Conservation (phyloP, 1,139 yeast species). For the Lodderomyces margitis region DNA sequence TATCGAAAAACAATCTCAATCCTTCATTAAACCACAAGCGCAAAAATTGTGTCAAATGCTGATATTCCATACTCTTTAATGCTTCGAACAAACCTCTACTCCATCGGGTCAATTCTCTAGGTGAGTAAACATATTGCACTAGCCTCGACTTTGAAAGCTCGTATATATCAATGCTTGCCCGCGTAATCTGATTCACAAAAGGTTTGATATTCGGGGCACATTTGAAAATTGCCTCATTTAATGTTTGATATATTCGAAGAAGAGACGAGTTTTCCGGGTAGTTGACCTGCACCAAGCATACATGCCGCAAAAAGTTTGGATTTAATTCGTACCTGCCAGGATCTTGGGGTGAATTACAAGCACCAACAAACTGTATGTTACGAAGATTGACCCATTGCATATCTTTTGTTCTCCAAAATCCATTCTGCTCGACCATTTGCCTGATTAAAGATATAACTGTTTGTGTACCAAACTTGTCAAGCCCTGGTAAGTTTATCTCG, state of each 20-base stretch:
- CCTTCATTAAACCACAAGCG: slow-evolving; percentile 85
- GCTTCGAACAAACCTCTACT: slow-evolving; percentile 70
- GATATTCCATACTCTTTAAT: slow-evolving; percentile 35
- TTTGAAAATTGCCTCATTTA: slow-evolving; percentile 58
- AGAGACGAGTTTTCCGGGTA: slow-evolving; percentile 73
- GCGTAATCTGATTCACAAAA: slow-evolving; percentile 50
- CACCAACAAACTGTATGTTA: slow-evolving; percentile 83
- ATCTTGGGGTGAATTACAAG: slow-evolving; percentile 88
- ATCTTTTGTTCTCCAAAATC: slow-evolving; percentile 70
- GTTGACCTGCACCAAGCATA: slow-evolving; percentile 69
- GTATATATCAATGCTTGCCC: slow-evolving; percentile 70
- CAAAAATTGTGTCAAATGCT: slow-evolving; percentile 45
- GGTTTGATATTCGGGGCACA: slow-evolving; percentile 63
- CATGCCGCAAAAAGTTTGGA: slow-evolving; percentile 68
- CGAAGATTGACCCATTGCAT: slow-evolving; percentile 66
- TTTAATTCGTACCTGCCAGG: slow-evolving; percentile 66
- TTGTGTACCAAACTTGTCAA: slow-evolving; percentile 77
- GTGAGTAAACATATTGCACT: slow-evolving; percentile 73
- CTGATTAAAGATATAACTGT: slow-evolving; percentile 71
- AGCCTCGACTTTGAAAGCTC: slow-evolving; percentile 31
- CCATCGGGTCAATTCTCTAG: slow-evolving; percentile 93
- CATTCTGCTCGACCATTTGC: slow-evolving; percentile 69
- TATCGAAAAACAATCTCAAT: slow-evolving; percentile 70
- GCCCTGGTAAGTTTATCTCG: slow-evolving; percentile 80
- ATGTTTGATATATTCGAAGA: slow-evolving; percentile 62